Evolutionary conservation across 2,329 filamentous ascomycete species (phyloP), one percentile per base, ranked within the genome.

Genomic region (Aspergillus bombycis): DNA sequence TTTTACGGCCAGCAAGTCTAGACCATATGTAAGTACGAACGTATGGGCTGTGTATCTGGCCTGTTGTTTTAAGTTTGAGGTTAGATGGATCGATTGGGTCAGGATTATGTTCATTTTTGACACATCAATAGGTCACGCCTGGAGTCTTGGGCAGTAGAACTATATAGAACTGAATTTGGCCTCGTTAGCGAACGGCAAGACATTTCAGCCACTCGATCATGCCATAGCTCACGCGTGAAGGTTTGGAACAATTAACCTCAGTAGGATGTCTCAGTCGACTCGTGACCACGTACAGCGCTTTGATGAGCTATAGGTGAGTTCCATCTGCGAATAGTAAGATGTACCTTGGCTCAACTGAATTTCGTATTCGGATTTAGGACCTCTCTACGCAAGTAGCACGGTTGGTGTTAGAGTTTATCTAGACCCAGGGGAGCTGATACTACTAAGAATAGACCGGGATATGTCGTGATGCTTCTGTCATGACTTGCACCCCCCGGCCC

Each of bases 391-490:
- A n/a, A n/a, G 3, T 36, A 41, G 16, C 1, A n/a, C 3, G 19
- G 3, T 1, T 41, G 7, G n/a, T 41, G 12, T 36, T 16, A 38
- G 36, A 38, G 14, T 19, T 38, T 16, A 19, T 6, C 36, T 38
- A 38, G 16, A 19, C 2, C 19, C 1, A 19, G 2, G 7, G 9
- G 38, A n/a, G 2, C 2, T 41, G 19, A 4, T 6, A 36, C 34
- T 19, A n/a, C 38, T 41, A n/a, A n/a, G 1, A 41, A 41, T 41
- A 41, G 38, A n/a, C 7, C 0, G 19, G 1, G 0, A 1, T n/a
- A 41, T 19, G 38, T 6, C 36, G 16, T 16, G 7, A 19, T 38
- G 3, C 8, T 14, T 38, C 3, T 38, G 14, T 19, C 16, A 7
- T 38, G 4, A 0, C 16, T 38, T 38, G 36, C 16, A 16, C 12